These are phyloP conservation scores for Fusarium palustre DNA, from an alignment of 2,329 filamentous ascomycete species.

Conservation along the genomic window DNA sequence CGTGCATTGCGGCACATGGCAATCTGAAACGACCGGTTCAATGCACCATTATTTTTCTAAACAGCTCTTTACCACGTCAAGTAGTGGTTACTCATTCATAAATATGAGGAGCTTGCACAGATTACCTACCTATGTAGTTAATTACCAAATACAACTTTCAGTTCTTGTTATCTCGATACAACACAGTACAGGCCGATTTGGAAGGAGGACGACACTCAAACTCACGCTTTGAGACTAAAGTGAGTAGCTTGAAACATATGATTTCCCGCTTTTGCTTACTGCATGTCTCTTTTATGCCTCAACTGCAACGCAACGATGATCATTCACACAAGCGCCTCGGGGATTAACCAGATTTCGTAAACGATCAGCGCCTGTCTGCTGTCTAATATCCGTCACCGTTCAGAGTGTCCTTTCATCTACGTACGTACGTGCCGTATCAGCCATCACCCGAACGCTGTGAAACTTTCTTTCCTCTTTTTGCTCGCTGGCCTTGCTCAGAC, in stretches of 20 bases:
- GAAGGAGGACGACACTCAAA: background rate
- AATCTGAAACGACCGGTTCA: slow-evolving; percentile 29
- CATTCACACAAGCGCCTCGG: slow-evolving; percentile 26
- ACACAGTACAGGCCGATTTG: background rate
- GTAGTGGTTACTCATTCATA: background rate
- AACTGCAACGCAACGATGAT: slow-evolving; percentile 26
- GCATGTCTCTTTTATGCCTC: slow-evolving; percentile 28
- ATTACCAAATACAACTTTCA: background rate
- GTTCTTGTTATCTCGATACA: background rate
- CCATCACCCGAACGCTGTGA: slow-evolving; percentile 36
- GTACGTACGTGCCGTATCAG: slow-evolving; percentile 26
- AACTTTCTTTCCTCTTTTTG: slow-evolving; percentile 1
- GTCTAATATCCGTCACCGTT: slow-evolving; percentile 10
- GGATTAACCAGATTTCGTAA: slow-evolving; percentile 25
- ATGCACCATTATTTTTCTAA: slow-evolving; percentile 30
- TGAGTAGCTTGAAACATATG: slow-evolving; percentile 25
- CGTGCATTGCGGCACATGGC: slow-evolving; percentile 21
- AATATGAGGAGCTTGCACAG: slow-evolving; percentile 2
- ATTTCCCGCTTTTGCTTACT: slow-evolving; percentile 20
- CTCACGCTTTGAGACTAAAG: slow-evolving; percentile 17
- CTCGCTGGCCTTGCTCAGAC: too few species aligned
- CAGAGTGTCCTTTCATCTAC: slow-evolving; percentile 5
- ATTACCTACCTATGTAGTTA: too few species aligned
- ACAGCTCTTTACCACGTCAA: background rate
- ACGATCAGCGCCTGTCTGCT: slow-evolving; percentile 29